Evolutionary conservation across 2,329 filamentous ascomycete species (phyloP).

Genomic region (Epichloe gansuensis): DNA sequence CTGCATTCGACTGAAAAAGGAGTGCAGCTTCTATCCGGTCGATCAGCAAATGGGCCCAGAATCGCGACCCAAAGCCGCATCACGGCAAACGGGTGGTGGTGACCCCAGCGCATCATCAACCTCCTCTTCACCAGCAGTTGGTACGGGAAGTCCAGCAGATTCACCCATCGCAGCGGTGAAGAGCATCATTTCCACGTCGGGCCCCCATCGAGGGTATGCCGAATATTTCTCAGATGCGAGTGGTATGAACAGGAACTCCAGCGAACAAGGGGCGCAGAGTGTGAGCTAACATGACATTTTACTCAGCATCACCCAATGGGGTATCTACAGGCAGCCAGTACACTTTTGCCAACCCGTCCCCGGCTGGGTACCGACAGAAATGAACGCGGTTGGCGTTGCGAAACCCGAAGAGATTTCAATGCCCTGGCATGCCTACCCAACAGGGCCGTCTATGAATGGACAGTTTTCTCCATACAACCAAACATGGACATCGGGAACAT

Average conservation of each 20-base stretch:
- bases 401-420: conserved; percentile 31
- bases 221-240: conserved; percentile 29
- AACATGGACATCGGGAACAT: conserved; percentile 26
- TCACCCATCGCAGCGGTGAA: conserved; percentile 13
- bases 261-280: not conserved
- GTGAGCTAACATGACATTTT: not conserved
- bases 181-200: not conserved
- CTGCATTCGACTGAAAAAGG: conserved; percentile 88
- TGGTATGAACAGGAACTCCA: conserved; percentile 25
- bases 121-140: conserved; percentile 36
- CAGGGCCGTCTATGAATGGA: conserved; percentile 38
- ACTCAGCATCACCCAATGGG: conserved; percentile 22
- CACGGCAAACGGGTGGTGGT: conserved; percentile 21
- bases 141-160: conserved; percentile 30
- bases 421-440: conserved; percentile 37
- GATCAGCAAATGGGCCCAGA: conserved; percentile 55
- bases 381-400: conserved; percentile 24
- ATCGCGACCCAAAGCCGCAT: conserved; percentile 28
- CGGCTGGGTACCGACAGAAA: conserved; percentile 34
- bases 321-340: conserved; percentile 21
- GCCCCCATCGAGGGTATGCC: conserved; percentile 23
- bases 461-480: conserved; percentile 38
- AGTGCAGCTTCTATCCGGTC: conserved; percentile 85
- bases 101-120: conserved; percentile 30
- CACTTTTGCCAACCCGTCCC: conserved; percentile 26